phyloP scores from a whole-genome alignment of 1,284 basidiomycete genomes.

The Ceratobasidium sp. region DNA sequence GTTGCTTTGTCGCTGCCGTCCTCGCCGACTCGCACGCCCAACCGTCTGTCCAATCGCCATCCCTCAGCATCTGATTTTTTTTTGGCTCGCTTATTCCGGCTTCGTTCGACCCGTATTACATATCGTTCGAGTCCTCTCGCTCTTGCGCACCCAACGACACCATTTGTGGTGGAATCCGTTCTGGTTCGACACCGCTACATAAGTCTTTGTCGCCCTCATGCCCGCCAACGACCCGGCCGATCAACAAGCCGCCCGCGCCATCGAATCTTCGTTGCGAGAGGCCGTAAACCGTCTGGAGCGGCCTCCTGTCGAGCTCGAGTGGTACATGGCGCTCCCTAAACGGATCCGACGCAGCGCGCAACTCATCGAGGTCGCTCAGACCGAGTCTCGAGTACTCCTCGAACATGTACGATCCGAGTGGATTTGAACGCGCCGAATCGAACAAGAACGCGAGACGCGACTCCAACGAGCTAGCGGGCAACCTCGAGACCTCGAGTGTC shows the following conservation, averaged over 20 bases:
- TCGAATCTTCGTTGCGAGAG: neutral
- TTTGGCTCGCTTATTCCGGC: too few relatives aligned
- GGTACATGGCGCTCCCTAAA: neutral
- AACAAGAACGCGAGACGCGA: neutral
- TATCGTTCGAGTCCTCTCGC: neutral
- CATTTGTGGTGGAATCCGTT: neutral
- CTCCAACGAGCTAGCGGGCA: neutral
- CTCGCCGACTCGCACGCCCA: too few relatives aligned
- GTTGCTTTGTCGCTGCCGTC: too few relatives aligned
- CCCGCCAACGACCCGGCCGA: neutral
- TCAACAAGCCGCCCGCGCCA: neutral
- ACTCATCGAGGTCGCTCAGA: neutral
- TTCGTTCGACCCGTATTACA: too few relatives aligned
- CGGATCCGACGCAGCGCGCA: neutral
- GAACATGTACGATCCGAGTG: neutral
- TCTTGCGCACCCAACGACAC: neutral
- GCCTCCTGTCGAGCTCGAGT: neutral
- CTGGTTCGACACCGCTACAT: too few relatives aligned
- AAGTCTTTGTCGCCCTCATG: neutral
- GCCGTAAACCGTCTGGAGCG: neutral
- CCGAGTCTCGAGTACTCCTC: neutral
- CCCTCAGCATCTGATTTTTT: too few relatives aligned
- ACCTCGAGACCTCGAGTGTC: neutral
- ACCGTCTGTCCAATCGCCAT: too few relatives aligned
- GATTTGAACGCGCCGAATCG: neutral